These are phyloP conservation scores for Buxus sempervirens DNA, from an alignment of 164 flowering plant genomes.

Conservation along the genomic window DNA sequence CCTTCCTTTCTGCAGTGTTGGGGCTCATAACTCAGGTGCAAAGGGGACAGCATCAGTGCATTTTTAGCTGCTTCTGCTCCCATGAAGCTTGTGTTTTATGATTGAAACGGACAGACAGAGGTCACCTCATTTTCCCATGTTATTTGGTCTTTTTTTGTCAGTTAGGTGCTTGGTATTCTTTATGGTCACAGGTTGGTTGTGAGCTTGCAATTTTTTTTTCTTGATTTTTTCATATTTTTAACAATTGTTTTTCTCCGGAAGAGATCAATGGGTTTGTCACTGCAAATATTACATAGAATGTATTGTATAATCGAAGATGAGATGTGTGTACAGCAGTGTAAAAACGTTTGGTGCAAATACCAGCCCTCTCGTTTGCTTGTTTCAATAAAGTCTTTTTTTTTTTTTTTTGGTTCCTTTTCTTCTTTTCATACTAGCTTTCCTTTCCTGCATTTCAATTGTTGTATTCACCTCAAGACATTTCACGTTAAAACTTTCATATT, in stretches of 20 bases:
- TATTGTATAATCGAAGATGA: slow-evolving; percentile 37
- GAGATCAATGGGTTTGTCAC: slow-evolving; percentile 29
- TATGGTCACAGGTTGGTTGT: slow-evolving; percentile 57
- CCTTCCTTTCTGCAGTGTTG: slow-evolving; percentile 28
- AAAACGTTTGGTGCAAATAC: slow-evolving; percentile 25
- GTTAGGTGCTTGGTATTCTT: slow-evolving; percentile 48
- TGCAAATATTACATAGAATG: slow-evolving; percentile 35
- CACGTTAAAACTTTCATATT: too few relatives aligned
- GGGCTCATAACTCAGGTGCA: slow-evolving; percentile 21
- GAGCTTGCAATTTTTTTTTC: slow-evolving; percentile 64
- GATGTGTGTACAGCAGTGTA: slow-evolving; percentile 70
- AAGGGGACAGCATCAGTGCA: slow-evolving; percentile 72
- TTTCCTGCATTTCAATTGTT: too few relatives aligned
- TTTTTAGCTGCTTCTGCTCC: slow-evolving; percentile 93
- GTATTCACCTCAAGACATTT: too few relatives aligned
- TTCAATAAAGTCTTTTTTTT: slow-evolving; percentile 12
- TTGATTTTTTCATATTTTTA: slow-evolving; percentile 13
- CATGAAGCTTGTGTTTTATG: slow-evolving; percentile 35
- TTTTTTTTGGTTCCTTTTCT: not conserved
- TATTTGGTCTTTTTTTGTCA: slow-evolving; percentile 24
- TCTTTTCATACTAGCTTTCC: not conserved
- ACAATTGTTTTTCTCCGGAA: slow-evolving; percentile 25
- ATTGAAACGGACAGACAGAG: slow-evolving; percentile 14
- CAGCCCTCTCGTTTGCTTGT: slow-evolving; percentile 15
- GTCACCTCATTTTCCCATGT: slow-evolving; percentile 22